Base-by-base conservation (phyloP, 2,329 filamentous ascomycete species). In the Calonectria ilicicola region DNA sequence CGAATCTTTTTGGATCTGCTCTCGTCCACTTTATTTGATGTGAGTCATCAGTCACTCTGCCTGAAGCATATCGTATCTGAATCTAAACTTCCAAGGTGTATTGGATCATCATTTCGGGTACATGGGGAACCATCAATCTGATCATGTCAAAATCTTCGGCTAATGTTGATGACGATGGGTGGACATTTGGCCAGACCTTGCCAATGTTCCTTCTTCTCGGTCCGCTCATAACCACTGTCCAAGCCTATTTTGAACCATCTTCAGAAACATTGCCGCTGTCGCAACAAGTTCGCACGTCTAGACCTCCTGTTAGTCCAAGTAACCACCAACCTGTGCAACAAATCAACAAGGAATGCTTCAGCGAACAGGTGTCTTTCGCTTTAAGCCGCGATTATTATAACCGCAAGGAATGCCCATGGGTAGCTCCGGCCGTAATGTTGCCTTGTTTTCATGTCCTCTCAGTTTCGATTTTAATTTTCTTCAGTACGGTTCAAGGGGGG, bases 121-220 rank as follows among this genome's bases (percentile, higher is more conserved):
- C 5, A 40, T 72, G 40, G 51, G 51, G 44, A 4, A 68, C 58
- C 9, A 38, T 67, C 14, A 23, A n/a, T n/a, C 21, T 63, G 2
- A 65, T 67, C 2, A 21, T 40, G 7, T 40, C 62, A 27, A 60
- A 42, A 27, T 49, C n/a, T 4, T 38, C 32, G 1, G 49, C 3
- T 14, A 14, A 15, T 19, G 15, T 51, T 3, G n/a, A 73, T 2
- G 68, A 70, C 21, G 49, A 42, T 14, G 56, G 26, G 1, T 73
- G 72, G 72, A 23, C 72, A 6, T 71, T 72, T 44, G 69, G 72
- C 0, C 72, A 73, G 19, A 60, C 49, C 10, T 58, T 72, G 21
- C 64, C 72, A 0, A 49, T 73, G 1, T 23, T 73, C 21, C 21
- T 49, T 5, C 23, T 49, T 49, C 10, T 49, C 3, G 46, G 46